Evolutionary conservation across 169 alveolate genomes (phyloP).

Genomic region (Ichthyophthirius multifiliis): DNA sequence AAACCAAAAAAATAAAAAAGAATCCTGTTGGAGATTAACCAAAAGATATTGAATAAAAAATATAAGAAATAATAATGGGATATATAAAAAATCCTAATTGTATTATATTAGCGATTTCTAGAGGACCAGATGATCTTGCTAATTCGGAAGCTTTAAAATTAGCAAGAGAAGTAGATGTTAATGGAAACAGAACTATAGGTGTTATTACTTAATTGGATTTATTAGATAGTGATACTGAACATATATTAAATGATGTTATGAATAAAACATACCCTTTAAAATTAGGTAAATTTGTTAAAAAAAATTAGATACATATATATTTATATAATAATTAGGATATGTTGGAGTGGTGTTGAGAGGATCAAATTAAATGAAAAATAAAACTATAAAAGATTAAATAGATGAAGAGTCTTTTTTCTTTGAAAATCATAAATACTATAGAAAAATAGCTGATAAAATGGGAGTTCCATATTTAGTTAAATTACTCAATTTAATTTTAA

Average conservation of each 20-base stretch:
- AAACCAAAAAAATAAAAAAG: neutral
- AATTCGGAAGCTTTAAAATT: constrained; percentile 94
- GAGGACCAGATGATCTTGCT: constrained; percentile 96
- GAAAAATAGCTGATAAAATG: constrained; percentile 38
- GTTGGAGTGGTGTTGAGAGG: constrained; percentile 86
- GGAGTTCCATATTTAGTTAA: constrained; percentile 52
- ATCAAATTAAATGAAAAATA: constrained; percentile 80
- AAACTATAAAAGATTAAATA: constrained; percentile 72
- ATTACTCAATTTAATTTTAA: constrained; percentile 72
- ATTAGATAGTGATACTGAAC: constrained; percentile 92
- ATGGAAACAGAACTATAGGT: constrained; percentile 97
- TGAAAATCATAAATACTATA: constrained; percentile 24
- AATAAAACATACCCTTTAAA: constrained; percentile 86
- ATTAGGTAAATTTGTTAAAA: constrained; percentile 32
- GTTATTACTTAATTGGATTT: constrained; percentile 95
- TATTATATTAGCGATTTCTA: constrained; percentile 95
- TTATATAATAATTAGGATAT: constrained; percentile 59
- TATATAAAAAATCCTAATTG: constrained; percentile 91
- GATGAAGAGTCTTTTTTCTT: constrained; percentile 81
- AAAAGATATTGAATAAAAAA: constrained; percentile 88
- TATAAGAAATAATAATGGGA: constrained; percentile 85
- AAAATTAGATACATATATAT: neutral
- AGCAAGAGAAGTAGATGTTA: constrained; percentile 97
- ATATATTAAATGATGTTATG: constrained; percentile 88
- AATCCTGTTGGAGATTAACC: constrained; percentile 97